Conservation (phyloP, 1,284 basidiomycete genomes). For the Rhodotorula sp. region DNA sequence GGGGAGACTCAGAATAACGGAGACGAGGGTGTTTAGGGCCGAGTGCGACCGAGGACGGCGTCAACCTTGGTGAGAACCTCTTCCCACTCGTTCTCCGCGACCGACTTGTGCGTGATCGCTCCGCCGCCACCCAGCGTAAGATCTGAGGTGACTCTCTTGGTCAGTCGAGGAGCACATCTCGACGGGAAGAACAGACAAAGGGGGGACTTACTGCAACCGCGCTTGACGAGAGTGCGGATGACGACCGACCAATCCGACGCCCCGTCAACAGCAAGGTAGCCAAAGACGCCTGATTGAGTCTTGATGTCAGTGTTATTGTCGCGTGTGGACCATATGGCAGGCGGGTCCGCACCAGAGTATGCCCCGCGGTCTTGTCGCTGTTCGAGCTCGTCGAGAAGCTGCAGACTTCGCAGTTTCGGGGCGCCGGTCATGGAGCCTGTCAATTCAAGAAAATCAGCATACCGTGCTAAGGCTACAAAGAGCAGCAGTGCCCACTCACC, state of each 20-base stretch:
- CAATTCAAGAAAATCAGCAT: no score
- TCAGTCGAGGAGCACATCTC: no score
- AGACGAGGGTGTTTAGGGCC: background rate
- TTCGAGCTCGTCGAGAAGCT: constrained; percentile 82
- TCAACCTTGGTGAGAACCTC: constrained; percentile 82
- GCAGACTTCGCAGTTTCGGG: constrained; percentile 88
- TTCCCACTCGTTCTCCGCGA: constrained; percentile 84
- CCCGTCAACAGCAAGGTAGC: constrained; percentile 87
- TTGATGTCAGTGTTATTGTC: background rate
- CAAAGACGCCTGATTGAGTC: constrained; percentile 62
- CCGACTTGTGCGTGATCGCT: constrained; percentile 90
- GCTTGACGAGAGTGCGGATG: constrained; percentile 85
- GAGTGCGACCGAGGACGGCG: constrained; percentile 45
- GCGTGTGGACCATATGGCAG: no score
- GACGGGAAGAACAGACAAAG: background rate
- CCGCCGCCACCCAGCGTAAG: constrained; percentile 79
- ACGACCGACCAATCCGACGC: constrained; percentile 84
- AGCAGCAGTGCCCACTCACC: constrained; percentile 53
- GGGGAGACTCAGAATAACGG: background rate
- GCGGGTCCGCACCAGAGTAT: constrained; percentile 65
- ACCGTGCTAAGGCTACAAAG: background rate
- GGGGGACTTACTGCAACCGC: constrained; percentile 54
- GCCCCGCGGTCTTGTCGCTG: constrained; percentile 63
- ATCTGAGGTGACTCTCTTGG: constrained; percentile 32
- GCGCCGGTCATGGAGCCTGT: constrained; percentile 79